These are phyloP conservation scores for Leccinellum albellum DNA, from an alignment of 768 basidiomycete genomes.

Conservation along the genomic window DNA sequence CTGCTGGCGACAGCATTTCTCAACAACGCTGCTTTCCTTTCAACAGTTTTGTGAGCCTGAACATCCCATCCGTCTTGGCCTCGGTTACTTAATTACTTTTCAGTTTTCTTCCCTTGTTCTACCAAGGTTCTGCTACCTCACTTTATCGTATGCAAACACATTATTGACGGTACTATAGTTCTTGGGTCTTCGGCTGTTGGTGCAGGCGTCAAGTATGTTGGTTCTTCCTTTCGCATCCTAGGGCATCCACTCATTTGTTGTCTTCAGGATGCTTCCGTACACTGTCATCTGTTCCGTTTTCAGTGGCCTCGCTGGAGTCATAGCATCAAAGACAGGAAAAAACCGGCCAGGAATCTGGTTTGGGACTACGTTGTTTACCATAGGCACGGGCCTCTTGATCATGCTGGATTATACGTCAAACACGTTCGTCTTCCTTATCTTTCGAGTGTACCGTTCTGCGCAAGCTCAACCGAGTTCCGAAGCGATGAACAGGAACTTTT, in stretches of 20 bases:
- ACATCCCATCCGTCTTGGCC: neutral
- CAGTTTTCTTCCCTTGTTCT: slow-evolving; percentile 70
- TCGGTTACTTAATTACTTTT: neutral
- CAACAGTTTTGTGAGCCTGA: slow-evolving; percentile 29
- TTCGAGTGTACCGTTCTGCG: neutral
- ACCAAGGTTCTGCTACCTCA: slow-evolving; percentile 39
- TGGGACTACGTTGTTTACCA: slow-evolving; percentile 51
- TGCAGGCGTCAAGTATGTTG: slow-evolving; percentile 67
- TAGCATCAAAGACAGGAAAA: slow-evolving; percentile 52
- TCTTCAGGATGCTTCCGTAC: slow-evolving; percentile 63
- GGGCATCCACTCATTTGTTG: neutral
- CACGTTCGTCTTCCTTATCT: slow-evolving; percentile 30
- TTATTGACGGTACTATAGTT: slow-evolving; percentile 24
- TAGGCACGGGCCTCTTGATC: slow-evolving; percentile 73
- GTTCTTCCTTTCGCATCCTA: neutral
- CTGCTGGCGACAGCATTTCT: slow-evolving; percentile 57
- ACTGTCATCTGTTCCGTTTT: slow-evolving; percentile 54
- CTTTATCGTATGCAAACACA: neutral
- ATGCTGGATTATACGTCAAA: slow-evolving; percentile 58
- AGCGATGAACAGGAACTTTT: slow-evolving; percentile 62
- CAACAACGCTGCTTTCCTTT: slow-evolving; percentile 60
- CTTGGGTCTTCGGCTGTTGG: slow-evolving; percentile 71
- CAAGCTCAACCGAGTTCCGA: slow-evolving; percentile 4
- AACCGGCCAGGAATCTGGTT: slow-evolving; percentile 66
- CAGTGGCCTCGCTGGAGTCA: slow-evolving; percentile 53